Base-by-base conservation (phyloP, 164 flowering plant species). In the Hamamelis virginiana region DNA sequence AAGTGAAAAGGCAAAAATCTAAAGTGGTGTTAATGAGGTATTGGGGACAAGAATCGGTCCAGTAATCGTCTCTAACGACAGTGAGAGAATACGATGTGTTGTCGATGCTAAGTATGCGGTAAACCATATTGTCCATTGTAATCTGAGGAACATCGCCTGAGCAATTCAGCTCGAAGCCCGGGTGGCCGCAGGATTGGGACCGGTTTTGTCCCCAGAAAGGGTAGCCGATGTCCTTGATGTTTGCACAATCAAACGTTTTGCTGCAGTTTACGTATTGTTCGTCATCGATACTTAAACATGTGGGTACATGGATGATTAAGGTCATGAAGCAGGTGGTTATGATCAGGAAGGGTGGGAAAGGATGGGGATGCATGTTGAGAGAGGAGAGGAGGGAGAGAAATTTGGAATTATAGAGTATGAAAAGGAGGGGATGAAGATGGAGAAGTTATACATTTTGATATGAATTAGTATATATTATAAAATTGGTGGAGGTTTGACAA, bases 201-300 rank as follows among this genome's bases (percentile, higher is more conserved):
- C 82, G 73, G 48, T 50, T n/a, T 0, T 12, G 38, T 19, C 79
- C 85, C 78, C 79, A 82, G 65, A 86, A 84, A 8, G 90, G 88
- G 33, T 83, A 86, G 0, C 76, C 15, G 33, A 84, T 23, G 12
- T n/a, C n/a, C n/a, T 0, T 1, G 6, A 78, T n/a, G 55, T 50
- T 55, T 0, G 70, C 85, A 23, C 87, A 86, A 4, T 43, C 23
- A 18, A 66, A 66, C 0, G 74, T 16, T 5, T 14, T 11, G 15
- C 69, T 66, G 72, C 89, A 86, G 68, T 43, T 43, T 9, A 15
- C 1, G 57, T 76, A 83, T 8, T 46, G 41, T 9, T 38, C 44
- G 16, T 75, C 59, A 3, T 66, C 46, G n/a, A 67, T 72, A 8
- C 61, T 69, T 6, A 46, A 51, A 59, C 62, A 43, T 10, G 19